Conservation (phyloP, 257 asterid species). For the Solanum medicagineum region DNA sequence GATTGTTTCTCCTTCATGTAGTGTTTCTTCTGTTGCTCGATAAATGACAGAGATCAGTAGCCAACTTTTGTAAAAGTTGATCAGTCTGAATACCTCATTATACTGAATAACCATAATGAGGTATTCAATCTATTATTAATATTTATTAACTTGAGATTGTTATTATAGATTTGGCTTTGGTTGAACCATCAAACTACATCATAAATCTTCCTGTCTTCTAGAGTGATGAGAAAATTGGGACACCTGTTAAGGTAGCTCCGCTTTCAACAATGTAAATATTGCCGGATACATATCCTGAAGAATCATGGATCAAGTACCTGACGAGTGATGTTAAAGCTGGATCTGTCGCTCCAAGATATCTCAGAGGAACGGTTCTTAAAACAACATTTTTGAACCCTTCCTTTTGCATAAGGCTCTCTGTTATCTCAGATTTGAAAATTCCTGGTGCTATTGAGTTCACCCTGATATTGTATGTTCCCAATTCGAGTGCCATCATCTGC, state of each 20-base stretch:
- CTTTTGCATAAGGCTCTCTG: neutral
- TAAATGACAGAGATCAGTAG: too few relatives aligned
- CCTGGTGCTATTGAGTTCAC: neutral
- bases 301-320: slow-evolving; percentile 22
- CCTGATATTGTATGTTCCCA: neutral
- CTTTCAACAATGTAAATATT: slow-evolving; percentile 23
- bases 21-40: too few relatives aligned
- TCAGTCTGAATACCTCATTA: too few relatives aligned
- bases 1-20: too few relatives aligned
- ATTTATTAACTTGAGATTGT: neutral
- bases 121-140: neutral
- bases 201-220: neutral
- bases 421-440: neutral
- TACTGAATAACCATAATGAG: neutral
- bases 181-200: neutral
- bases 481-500: neutral
- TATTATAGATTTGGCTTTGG: neutral
- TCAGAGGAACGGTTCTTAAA: slow-evolving; percentile 7
- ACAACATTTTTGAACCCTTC: slow-evolving; percentile 15
- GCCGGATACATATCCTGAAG: slow-evolving; percentile 27
- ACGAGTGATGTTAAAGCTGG: slow-evolving; percentile 31
- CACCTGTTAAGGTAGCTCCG: slow-evolving; percentile 20
- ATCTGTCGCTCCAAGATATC: slow-evolving; percentile 9
- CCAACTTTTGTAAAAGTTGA: too few relatives aligned
- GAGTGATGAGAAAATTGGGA: slow-evolving; percentile 29